Evolutionary conservation across 1,284 basidiomycete genomes (phyloP).

Genomic region (Ceratorhiza oryzae-sativae): DNA sequence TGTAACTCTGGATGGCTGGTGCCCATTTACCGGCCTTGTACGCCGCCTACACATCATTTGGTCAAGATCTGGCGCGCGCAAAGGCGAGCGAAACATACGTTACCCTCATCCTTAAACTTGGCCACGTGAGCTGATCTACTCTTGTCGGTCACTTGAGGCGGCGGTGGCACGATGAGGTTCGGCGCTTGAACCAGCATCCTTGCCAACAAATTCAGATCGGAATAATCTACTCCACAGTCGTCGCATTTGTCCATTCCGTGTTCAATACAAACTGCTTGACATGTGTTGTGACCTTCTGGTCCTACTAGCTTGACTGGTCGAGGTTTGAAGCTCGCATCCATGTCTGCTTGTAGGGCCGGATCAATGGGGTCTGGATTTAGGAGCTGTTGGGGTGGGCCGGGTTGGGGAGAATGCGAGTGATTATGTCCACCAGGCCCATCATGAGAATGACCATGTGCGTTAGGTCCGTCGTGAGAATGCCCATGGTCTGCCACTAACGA

Average conservation of each 20-base stretch:
- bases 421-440: constrained; percentile 35
- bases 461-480: constrained; percentile 41
- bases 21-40: constrained; percentile 79
- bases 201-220: constrained; percentile 70
- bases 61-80: constrained; percentile 9
- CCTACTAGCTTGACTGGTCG: constrained; percentile 62
- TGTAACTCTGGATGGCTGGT: constrained; percentile 85
- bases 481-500: constrained; percentile 40
- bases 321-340: constrained; percentile 73
- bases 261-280: constrained; percentile 60
- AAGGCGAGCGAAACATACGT: constrained; percentile 59
- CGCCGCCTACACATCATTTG: constrained; percentile 58
- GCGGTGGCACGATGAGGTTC: constrained; percentile 76
- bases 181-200: constrained; percentile 74
- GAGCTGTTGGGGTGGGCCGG: constrained; percentile 49
- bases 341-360: constrained; percentile 72
- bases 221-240: constrained; percentile 74
- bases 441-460: constrained; percentile 41
- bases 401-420: constrained; percentile 42
- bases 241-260: constrained; percentile 76
- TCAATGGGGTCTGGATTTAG: constrained; percentile 61
- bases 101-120: constrained; percentile 87
- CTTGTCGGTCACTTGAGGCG: constrained; percentile 76
- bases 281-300: constrained; percentile 53
- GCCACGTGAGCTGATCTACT: constrained; percentile 76